phyloP scores from a whole-genome alignment of 176 grass and related monocot genomes.

The Aegilops longissima region DNA sequence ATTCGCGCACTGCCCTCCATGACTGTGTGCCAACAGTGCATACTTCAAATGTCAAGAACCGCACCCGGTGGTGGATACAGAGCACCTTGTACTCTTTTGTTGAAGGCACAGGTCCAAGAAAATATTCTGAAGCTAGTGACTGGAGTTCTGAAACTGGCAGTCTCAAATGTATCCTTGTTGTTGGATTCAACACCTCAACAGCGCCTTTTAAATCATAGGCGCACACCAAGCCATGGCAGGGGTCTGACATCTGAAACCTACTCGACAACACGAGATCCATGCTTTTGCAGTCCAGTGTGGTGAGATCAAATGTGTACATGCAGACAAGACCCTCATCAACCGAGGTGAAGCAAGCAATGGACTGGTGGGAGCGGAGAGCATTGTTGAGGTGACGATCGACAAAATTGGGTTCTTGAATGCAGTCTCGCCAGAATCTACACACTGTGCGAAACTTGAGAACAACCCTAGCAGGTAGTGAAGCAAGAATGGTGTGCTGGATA shows the following conservation, averaged over 20 bases:
- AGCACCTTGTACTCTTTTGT: constrained; percentile 51
- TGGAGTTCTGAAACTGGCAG: constrained; percentile 31
- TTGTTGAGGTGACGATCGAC: constrained; percentile 36
- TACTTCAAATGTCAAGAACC: constrained; percentile 45
- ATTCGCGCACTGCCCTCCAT: constrained; percentile 36
- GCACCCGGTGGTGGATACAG: constrained; percentile 24
- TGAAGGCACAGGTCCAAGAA: constrained; percentile 45
- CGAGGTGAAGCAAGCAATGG: constrained; percentile 51
- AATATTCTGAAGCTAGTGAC: constrained; percentile 40
- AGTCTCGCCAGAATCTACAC: constrained; percentile 48
- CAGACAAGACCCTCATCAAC: constrained; percentile 36
- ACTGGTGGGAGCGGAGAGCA: constrained; percentile 29
- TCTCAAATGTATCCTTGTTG: constrained; percentile 27
- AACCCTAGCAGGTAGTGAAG: constrained; percentile 38
- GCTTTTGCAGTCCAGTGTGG: constrained; percentile 39
- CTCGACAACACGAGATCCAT: constrained; percentile 37
- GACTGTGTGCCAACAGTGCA: constrained; percentile 32
- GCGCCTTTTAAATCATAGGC: constrained; percentile 38
- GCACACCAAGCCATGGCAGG: constrained; percentile 46
- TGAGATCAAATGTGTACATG: constrained; percentile 47
- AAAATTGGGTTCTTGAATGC: constrained; percentile 35
- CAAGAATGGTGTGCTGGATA: constrained; percentile 36
- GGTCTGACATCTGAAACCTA: constrained; percentile 47
- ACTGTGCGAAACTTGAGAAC: constrained; percentile 35
- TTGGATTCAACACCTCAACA: constrained; percentile 54